Percentiles rank a stretch among this genome's conserved stretches.
phyloP scores from a whole-genome alignment of 352 stramenopile species.

The Pythium chondricola region DNA sequence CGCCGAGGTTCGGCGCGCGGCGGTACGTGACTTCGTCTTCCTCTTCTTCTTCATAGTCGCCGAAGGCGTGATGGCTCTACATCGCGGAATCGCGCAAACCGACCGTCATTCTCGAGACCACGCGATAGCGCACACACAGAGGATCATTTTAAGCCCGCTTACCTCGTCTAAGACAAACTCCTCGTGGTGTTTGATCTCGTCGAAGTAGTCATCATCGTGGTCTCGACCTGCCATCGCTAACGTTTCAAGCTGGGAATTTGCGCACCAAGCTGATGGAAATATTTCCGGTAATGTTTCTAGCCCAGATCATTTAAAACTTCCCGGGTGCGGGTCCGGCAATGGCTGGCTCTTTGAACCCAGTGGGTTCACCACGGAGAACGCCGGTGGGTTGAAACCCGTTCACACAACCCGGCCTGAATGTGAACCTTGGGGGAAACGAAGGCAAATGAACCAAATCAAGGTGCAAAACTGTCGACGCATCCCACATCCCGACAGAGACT shows the following conservation, averaged over 20 bases:
- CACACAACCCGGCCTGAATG: conserved; percentile 19
- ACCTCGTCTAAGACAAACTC: conserved; percentile 64
- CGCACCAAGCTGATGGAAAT: neutral
- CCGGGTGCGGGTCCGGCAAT: neutral
- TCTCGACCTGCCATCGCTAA: conserved; percentile 49
- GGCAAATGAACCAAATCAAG: neutral
- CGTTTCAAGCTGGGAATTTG: conserved; percentile 18
- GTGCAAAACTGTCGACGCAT: neutral
- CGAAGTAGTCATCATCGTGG: conserved; percentile 56
- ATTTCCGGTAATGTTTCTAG: neutral
- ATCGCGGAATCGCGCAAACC: neutral
- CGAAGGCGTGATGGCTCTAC: conserved; percentile 32
- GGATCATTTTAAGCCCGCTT: neutral
- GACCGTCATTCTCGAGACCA: too few species aligned
- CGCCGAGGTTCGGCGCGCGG: conserved; percentile 32
- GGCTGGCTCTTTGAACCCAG: conserved; percentile 9
- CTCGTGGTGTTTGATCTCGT: conserved; percentile 37
- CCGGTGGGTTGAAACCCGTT: conserved; percentile 5
- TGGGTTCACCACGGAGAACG: too few species aligned
- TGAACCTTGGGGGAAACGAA: conserved; percentile 10
- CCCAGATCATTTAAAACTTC: conserved; percentile 17
- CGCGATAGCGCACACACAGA: conserved; percentile 9
- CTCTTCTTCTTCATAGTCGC: conserved; percentile 30
- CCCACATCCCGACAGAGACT: neutral
- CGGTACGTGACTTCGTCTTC: conserved; percentile 63